Conservation (phyloP, 805 yeast species). For the Metschnikowia similis region DNA sequence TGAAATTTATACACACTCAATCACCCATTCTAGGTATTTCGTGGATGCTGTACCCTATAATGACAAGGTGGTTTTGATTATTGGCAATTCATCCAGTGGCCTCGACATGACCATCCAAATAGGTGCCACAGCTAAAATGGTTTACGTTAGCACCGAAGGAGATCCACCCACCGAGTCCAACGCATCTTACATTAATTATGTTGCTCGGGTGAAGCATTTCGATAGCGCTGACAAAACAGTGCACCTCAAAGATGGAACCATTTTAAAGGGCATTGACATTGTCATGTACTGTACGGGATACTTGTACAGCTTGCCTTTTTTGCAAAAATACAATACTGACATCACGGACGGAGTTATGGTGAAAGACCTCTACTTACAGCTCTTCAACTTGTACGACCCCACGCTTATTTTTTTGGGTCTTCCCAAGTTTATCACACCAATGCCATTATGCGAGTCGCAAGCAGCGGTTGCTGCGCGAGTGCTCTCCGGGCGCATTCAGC, state of each 20-base stretch:
- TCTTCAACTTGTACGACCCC: conserved; percentile 16
- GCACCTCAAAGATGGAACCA: conserved; percentile 8
- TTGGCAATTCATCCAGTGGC: conserved; percentile 81
- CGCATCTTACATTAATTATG: conserved; percentile 8
- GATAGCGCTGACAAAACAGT: conserved; percentile 9
- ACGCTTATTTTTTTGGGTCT: conserved; percentile 15
- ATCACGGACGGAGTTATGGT: conserved; percentile 15
- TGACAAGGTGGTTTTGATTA: conserved; percentile 48
- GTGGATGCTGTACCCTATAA: conserved; percentile 18
- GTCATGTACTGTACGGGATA: conserved; percentile 19
- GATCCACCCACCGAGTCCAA: conserved; percentile 8
- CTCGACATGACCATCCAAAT: conserved; percentile 66
- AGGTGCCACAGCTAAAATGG: conserved; percentile 28
- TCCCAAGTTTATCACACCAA: conserved; percentile 14
- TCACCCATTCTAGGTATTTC: conserved; percentile 34
- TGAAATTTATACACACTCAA: conserved; percentile 19
- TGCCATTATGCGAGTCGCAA: conserved; percentile 18
- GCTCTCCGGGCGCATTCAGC: conserved; percentile 11
- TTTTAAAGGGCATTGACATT: conserved; percentile 10
- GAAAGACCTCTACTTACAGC: conserved; percentile 13
- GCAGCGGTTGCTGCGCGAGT: conserved; percentile 18
- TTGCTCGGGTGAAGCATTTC: conserved; percentile 9
- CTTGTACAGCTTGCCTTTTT: conserved; percentile 16
- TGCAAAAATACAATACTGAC: conserved; percentile 5
- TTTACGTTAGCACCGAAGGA: conserved; percentile 14